A percentile compares a stretch with the other conserved stretches of the same genome.
Evolutionary conservation across 2,329 filamentous ascomycete genomes (phyloP).

Genomic region (Chaetomiaceae sp.): DNA sequence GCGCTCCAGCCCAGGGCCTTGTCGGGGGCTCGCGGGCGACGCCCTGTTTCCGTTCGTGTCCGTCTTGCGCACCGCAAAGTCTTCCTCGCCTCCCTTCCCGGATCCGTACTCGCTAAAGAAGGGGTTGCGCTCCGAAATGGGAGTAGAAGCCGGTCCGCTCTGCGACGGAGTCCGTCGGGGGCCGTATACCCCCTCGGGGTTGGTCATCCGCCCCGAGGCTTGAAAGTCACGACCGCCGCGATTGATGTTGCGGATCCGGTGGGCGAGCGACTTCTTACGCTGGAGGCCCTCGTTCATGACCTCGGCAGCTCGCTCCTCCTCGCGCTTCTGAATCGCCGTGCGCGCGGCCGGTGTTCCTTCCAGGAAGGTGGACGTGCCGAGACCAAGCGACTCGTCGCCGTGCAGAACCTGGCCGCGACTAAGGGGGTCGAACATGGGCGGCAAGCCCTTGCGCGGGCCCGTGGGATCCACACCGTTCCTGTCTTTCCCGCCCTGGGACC

Average conservation of each 20-base stretch:
- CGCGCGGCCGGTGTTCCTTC: constrained; percentile 87
- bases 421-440: constrained; percentile 62
- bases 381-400: constrained; percentile 73
- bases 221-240: constrained; percentile 58
- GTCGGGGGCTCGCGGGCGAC: constrained; percentile 56
- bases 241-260: constrained; percentile 82
- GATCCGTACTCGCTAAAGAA: constrained; percentile 78
- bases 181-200: constrained; percentile 46
- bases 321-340: constrained; percentile 68
- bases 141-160: constrained; percentile 30
- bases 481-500: constrained; percentile 40
- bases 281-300: constrained; percentile 56
- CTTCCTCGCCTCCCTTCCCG: constrained; percentile 50
- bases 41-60: constrained; percentile 34
- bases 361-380: constrained; percentile 92
- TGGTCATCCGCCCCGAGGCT: constrained; percentile 54
- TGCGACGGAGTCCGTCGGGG: constrained; percentile 37
- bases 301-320: constrained; percentile 63
- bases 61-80: constrained; percentile 41
- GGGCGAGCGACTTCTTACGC: constrained; percentile 91
- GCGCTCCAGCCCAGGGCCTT: constrained; percentile 53
- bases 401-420: constrained; percentile 68
- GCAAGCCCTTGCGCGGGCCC: constrained; percentile 35
- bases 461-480: constrained; percentile 22
- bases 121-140: constrained; percentile 58